Conservation (phyloP, 768 basidiomycete genomes). For the Antrodiella citrinella region DNA sequence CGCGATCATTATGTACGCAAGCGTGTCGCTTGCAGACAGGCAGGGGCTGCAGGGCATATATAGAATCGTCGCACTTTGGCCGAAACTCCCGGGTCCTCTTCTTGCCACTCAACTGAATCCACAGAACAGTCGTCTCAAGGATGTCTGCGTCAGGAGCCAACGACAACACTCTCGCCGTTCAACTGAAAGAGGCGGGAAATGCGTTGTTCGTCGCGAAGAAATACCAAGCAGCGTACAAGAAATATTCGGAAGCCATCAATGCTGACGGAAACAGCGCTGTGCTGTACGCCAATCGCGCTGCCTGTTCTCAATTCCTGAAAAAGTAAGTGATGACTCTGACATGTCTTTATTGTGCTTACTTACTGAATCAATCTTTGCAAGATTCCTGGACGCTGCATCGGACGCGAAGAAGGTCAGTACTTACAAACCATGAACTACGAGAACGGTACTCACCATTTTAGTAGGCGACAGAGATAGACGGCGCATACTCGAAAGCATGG, state of each 20-base stretch:
- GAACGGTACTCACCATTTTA: background rate
- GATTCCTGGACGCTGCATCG: background rate
- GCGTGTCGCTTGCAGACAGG: too few relatives aligned
- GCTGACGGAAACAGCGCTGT: slow-evolving; percentile 29
- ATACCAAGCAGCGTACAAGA: slow-evolving; percentile 27
- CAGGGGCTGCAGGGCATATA: too few relatives aligned
- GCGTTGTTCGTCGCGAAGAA: slow-evolving; percentile 25
- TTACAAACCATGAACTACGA: background rate
- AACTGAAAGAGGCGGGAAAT: slow-evolving; percentile 33
- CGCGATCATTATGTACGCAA: too few relatives aligned
- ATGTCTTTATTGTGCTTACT: background rate
- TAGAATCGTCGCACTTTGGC: too few relatives aligned
- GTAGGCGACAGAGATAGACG: slow-evolving; percentile 30
- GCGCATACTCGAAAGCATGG: slow-evolving; percentile 34
- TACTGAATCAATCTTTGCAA: background rate
- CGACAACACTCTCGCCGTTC: too few relatives aligned
- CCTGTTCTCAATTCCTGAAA: slow-evolving; percentile 28
- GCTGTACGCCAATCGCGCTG: slow-evolving; percentile 37
- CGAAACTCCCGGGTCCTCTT: too few relatives aligned
- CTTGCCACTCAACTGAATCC: too few relatives aligned
- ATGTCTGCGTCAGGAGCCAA: too few relatives aligned
- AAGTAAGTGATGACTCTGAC: slow-evolving; percentile 18
- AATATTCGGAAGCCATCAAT: slow-evolving; percentile 36
- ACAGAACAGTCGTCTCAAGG: too few relatives aligned
- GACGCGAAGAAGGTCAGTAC: background rate